Conservation (phyloP, 2,329 filamentous ascomycete genomes). For the Hirsutella minnesotensis region DNA sequence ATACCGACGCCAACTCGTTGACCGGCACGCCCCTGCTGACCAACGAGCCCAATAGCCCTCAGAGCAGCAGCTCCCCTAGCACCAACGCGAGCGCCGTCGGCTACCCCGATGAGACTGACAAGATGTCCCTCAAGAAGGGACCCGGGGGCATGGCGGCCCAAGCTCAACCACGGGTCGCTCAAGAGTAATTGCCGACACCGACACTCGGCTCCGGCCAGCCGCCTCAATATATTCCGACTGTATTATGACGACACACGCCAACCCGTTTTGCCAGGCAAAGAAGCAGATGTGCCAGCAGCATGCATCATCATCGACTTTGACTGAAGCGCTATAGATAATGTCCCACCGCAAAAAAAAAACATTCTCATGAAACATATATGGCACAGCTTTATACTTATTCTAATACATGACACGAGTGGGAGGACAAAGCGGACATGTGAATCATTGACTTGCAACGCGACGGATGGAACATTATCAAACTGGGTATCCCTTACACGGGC, state of each 20-base stretch:
- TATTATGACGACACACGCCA: slow-evolving; percentile 1
- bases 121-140: slow-evolving; percentile 14
- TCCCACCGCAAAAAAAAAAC: slow-evolving; percentile 3
- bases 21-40: slow-evolving; percentile 56
- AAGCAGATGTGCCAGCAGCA: not conserved
- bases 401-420: slow-evolving; percentile 5
- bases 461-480: not conserved
- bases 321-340: slow-evolving; percentile 4
- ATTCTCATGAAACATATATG: slow-evolving; percentile 7
- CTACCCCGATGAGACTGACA: slow-evolving; percentile 19
- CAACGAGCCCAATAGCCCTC: slow-evolving; percentile 57
- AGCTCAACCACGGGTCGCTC: slow-evolving; percentile 13
- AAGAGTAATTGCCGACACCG: not conserved
- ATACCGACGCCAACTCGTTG: slow-evolving; percentile 37
- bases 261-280: not conserved
- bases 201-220: not conserved
- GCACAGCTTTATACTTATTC: slow-evolving; percentile 10
- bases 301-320: not conserved
- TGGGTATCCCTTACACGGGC: not conserved
- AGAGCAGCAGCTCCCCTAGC: slow-evolving; percentile 54
- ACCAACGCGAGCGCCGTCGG: slow-evolving; percentile 44
- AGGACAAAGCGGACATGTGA: not conserved
- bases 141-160: slow-evolving; percentile 9
- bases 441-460: not conserved
- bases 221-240: not conserved